Evolutionary conservation across 2,329 filamentous ascomycete species (phyloP), one percentile per base, ranked within the genome.

Genomic region (Uncinocarpus reesii): DNA sequence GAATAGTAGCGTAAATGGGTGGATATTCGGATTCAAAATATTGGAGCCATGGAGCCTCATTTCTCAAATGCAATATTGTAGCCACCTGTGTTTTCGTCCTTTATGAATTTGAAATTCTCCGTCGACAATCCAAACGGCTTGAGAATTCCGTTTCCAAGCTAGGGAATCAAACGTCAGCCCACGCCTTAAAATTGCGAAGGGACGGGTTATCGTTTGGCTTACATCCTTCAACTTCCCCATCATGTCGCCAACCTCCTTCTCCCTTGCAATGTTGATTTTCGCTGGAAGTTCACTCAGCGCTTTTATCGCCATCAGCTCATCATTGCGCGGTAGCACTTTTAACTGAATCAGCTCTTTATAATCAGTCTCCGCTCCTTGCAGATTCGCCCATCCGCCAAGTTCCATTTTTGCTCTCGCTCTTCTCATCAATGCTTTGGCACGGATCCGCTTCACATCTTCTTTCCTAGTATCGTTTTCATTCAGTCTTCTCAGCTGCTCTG

Each of bases 41-140:
- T n/a, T n/a, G n/a, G n/a, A n/a, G n/a, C n/a, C n/a, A 1, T 7
- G 24, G 7, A 13, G 6, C 11, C 8, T 47, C 42, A 55, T 40
- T 52, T 49, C 42, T 70, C 66, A 50, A 96, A 95, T 56, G 89
- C 90, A 82, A 98, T 85, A 66, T 84, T 95, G 67, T 96, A 96
- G 0, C 88, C 89, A 1, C 92, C 92, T 1, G 82, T 84, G 53
- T 83, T 83, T 58, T 90, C 84, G 60, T 95, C 90, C 66, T 95
- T 86, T 23, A 84, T 80, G 75, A 96, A 93, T 54, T 95, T 81
- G 62, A 98, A 96, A 64, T 93, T 95, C 38, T 94, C 83, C 8
- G 92, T 96, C 51, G 84, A 93, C 56, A 98, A 67, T 1, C 92
- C 92, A 71, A 96, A 96, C 0, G 90, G 90, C 62, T 85, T 94